Evolutionary conservation across 2,329 filamentous ascomycete species (phyloP).

Genomic region (Verticillium longisporum): DNA sequence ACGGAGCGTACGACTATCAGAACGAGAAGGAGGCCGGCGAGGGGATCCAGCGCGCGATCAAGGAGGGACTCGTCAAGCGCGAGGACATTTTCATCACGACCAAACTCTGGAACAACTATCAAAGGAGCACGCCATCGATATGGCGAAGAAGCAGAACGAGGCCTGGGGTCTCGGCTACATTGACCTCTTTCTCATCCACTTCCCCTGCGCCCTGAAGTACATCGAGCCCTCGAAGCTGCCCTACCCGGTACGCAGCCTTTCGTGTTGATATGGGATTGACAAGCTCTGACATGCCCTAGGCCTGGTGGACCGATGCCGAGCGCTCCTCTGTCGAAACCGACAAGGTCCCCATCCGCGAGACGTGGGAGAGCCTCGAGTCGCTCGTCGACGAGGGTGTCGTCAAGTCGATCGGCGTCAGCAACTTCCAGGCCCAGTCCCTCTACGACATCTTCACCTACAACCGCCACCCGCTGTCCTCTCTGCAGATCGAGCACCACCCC

Average conservation of each 20-base stretch:
- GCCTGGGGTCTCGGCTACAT: conserved; percentile 60
- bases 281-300: not conserved
- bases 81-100: conserved; percentile 78
- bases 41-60: conserved; percentile 51
- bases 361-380: conserved; percentile 56
- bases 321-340: conserved; percentile 27
- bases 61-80: conserved; percentile 57
- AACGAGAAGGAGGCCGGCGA: conserved; percentile 61
- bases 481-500: conserved; percentile 65
- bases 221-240: conserved; percentile 55
- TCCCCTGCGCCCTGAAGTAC: conserved; percentile 37
- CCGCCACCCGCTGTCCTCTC: conserved; percentile 40
- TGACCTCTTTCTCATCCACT: conserved; percentile 66
- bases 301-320: conserved; percentile 32
- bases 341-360: conserved; percentile 41
- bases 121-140: conserved; percentile 53
- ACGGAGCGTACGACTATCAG: conserved; percentile 49
- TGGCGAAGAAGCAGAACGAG: conserved; percentile 53
- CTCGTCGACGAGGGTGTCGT: conserved; percentile 41
- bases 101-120: conserved; percentile 81
- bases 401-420: conserved; percentile 52
- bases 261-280: not conserved
- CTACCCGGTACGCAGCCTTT: conserved; percentile 46
- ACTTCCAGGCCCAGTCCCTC: conserved; percentile 50
- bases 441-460: conserved; percentile 57